A percentile compares a stretch with the other conserved stretches of the same genome.
Evolutionary conservation across 2,329 filamentous ascomycete genomes (phyloP).

Genomic region (Calonectria pteridis): DNA sequence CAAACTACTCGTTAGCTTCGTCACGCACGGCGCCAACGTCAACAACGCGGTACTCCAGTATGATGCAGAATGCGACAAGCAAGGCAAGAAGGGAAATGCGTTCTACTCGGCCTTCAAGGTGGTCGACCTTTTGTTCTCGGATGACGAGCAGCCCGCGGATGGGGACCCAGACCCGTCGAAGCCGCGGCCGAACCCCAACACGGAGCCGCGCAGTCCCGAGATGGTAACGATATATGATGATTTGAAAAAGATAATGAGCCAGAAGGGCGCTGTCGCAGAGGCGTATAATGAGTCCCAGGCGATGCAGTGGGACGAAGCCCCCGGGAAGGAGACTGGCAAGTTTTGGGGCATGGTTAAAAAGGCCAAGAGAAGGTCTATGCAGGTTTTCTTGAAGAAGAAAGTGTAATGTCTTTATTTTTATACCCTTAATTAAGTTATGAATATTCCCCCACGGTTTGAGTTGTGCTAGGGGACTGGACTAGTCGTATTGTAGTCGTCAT

Average conservation of each 20-base stretch:
- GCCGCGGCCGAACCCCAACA: neutral
- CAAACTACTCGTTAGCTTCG: neutral
- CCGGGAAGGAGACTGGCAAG: neutral
- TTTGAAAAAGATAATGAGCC: neutral
- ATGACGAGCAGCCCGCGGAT: neutral
- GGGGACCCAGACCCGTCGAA: neutral
- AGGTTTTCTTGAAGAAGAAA: neutral
- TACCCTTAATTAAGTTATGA: neutral
- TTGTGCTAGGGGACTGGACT: neutral
- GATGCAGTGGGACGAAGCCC: neutral
- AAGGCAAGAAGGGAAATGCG: neutral
- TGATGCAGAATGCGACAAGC: neutral
- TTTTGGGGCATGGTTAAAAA: conserved; percentile 1
- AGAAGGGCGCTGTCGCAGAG: neutral
- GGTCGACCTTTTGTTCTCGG: neutral
- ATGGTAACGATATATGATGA: conserved; percentile 3
- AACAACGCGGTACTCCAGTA: neutral
- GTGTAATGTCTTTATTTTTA: neutral
- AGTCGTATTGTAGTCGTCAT: neutral
- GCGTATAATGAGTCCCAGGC: neutral
- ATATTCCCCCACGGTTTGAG: neutral
- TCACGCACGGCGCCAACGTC: neutral
- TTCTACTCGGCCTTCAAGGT: conserved; percentile 2
- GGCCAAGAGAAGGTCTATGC: neutral
- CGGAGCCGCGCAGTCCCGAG: neutral